Conservation (phyloP, 371 early-diverging fungal genomes). For the Smittium mucronatum region DNA sequence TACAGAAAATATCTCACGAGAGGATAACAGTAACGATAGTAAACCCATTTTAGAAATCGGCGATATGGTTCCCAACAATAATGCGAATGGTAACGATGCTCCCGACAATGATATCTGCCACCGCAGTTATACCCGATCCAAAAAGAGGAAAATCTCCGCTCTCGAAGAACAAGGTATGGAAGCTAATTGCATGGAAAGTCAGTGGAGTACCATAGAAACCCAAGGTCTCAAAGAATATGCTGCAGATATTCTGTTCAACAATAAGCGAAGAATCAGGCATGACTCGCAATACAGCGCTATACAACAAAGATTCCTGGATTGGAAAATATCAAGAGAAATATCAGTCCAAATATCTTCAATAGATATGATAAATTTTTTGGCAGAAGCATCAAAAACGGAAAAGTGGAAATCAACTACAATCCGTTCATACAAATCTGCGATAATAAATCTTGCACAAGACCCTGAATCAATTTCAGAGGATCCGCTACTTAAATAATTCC, state of each 20-base stretch:
- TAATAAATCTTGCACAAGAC: not conserved
- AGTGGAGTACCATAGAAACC: not conserved
- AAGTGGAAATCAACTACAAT: not conserved
- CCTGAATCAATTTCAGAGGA: not conserved
- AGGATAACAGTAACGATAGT: constrained; percentile 10
- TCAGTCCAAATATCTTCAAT: not conserved
- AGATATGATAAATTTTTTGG: constrained; percentile 1
- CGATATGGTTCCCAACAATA: not conserved
- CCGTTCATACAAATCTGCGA: not conserved
- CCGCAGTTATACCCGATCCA: not conserved
- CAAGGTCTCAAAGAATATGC: not conserved
- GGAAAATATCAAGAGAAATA: not conserved
- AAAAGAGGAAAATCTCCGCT: not conserved
- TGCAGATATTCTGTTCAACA: not conserved
- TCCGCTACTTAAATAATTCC: not conserved
- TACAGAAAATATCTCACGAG: not conserved
- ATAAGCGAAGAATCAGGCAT: not conserved
- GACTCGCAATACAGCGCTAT: not conserved
- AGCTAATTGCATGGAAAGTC: not conserved
- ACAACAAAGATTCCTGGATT: constrained; percentile 1
- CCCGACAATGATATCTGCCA: not conserved
- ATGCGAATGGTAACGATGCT: not conserved
- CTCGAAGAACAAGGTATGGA: not conserved
- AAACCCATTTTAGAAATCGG: constrained; percentile 1
- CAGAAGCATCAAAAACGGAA: not conserved